Evolutionary conservation across 2,329 filamentous ascomycete species (phyloP).

Genomic region (Purpureocillium lavendulum): DNA sequence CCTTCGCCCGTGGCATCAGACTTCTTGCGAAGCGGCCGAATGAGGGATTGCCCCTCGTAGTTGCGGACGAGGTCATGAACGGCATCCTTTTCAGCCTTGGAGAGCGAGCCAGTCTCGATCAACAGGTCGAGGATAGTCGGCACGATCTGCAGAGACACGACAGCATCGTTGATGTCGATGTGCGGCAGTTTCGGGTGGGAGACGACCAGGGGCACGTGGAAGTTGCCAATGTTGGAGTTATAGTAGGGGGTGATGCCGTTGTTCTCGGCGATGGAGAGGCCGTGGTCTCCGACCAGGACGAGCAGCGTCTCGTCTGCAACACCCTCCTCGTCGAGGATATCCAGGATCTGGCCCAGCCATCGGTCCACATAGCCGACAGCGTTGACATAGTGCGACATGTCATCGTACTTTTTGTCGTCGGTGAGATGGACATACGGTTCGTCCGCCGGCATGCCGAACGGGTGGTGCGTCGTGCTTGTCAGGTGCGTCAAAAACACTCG

Average conservation of each 20-base stretch:
- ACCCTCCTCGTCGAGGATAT: conserved; percentile 19
- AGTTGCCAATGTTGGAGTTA: conserved; percentile 22
- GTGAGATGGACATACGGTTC: conserved; percentile 19
- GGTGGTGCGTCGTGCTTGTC: conserved; percentile 26
- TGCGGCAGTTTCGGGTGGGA: conserved; percentile 24
- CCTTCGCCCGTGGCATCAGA: conserved; percentile 11
- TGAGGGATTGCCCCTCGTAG: conserved; percentile 26
- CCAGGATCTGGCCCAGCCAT: conserved; percentile 23
- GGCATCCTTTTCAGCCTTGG: conserved; percentile 12
- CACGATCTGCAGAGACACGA: conserved; percentile 21
- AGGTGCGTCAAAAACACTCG: conserved; percentile 25
- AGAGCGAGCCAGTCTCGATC: conserved; percentile 22
- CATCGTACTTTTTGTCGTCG: conserved; percentile 12
- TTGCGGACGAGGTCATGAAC: conserved; percentile 21
- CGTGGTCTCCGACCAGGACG: conserved; percentile 23
- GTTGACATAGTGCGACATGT: conserved; percentile 24
- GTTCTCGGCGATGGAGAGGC: conserved; percentile 22
- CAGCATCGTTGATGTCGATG: conserved; percentile 21
- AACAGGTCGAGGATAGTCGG: conserved; percentile 26
- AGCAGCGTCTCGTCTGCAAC: conserved; percentile 22
- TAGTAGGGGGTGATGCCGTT: conserved; percentile 22
- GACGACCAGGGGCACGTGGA: conserved; percentile 23
- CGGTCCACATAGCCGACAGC: conserved; percentile 21
- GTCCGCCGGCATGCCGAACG: conserved; percentile 20
- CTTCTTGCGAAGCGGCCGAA: conserved; percentile 17